phyloP scores from a whole-genome alignment of 306 rosid species.

The Purshia tridentata region DNA sequence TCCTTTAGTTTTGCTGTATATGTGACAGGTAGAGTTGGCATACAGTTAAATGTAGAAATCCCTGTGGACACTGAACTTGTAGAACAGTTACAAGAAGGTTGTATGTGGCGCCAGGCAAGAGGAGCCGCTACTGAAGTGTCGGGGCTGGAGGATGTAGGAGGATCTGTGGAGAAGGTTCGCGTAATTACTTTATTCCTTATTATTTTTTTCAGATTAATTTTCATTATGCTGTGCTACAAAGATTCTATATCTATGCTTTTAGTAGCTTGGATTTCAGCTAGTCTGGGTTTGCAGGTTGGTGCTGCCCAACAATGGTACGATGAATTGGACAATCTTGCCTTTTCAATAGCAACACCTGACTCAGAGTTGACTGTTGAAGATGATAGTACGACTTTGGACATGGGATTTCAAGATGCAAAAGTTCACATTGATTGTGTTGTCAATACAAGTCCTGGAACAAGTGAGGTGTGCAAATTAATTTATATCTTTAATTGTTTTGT shows the following conservation, averaged over 20 bases:
- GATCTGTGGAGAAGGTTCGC: slow-evolving; percentile 58
- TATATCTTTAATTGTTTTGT: neutral
- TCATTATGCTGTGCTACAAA: neutral
- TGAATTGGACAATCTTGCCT: slow-evolving; percentile 69
- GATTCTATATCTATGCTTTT: slow-evolving; percentile 7
- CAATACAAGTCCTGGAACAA: slow-evolving; percentile 79
- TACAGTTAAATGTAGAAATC: slow-evolving; percentile 53
- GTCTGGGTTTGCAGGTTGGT: slow-evolving; percentile 53
- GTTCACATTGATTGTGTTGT: slow-evolving; percentile 42
- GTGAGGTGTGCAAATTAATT: slow-evolving; percentile 61
- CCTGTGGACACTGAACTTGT: slow-evolving; percentile 69
- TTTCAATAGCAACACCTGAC: slow-evolving; percentile 44
- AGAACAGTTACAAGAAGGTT: slow-evolving; percentile 71
- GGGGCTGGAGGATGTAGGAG: slow-evolving; percentile 45
- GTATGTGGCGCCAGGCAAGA: slow-evolving; percentile 80
- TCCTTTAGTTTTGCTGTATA: neutral
- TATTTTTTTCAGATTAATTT: neutral
- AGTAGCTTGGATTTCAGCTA: slow-evolving; percentile 30
- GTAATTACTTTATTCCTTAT: neutral
- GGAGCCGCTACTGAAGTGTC: slow-evolving; percentile 72
- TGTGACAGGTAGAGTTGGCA: slow-evolving; percentile 61
- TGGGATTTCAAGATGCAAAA: slow-evolving; percentile 40
- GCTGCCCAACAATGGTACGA: slow-evolving; percentile 84
- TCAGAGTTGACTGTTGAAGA: slow-evolving; percentile 44
- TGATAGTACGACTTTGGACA: slow-evolving; percentile 27